phyloP scores from a whole-genome alignment of 2,329 filamentous ascomycete species.

The Elsinoe batatas region DNA sequence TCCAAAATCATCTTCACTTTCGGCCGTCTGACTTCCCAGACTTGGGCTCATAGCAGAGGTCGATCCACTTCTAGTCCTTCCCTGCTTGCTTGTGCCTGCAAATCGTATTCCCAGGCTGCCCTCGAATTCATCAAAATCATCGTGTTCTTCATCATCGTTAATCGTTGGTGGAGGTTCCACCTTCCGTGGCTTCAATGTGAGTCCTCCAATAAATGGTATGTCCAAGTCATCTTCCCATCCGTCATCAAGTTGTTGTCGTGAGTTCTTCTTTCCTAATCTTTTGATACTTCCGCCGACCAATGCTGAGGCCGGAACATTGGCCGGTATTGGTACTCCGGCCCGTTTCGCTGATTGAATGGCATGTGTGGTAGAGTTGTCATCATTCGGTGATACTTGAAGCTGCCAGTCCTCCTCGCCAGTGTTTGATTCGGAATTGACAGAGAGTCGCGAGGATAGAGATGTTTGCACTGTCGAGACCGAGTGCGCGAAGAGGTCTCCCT shows the following conservation, averaged over 20 bases:
- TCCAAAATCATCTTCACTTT: constrained; percentile 87
- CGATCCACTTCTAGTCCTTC: constrained; percentile 74
- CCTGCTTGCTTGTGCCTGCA: constrained; percentile 72
- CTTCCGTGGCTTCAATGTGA: constrained; percentile 33
- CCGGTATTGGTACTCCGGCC: constrained; percentile 83
- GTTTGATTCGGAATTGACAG: constrained; percentile 69
- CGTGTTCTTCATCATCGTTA: constrained; percentile 37
- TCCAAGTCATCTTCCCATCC: constrained; percentile 44
- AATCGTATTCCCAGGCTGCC: constrained; percentile 85
- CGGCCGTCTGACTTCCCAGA: constrained; percentile 76
- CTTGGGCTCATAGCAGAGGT: constrained; percentile 86
- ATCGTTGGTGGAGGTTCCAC: constrained; percentile 43
- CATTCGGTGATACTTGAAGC: constrained; percentile 71
- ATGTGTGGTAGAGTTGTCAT: constrained; percentile 72
- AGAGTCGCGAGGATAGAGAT: constrained; percentile 67
- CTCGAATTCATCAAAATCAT: constrained; percentile 89
- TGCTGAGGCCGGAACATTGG: constrained; percentile 78
- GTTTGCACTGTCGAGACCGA: constrained; percentile 62
- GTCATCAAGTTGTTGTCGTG: constrained; percentile 29
- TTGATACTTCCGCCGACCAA: constrained; percentile 90
- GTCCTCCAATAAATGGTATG: constrained; percentile 31
- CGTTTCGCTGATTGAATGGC: constrained; percentile 80
- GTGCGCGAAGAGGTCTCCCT: constrained; percentile 62
- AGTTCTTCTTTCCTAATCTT: constrained; percentile 56
- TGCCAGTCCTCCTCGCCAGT: constrained; percentile 79